phyloP scores from a whole-genome alignment of 306 rosid species.

The Canavalia gladiata region DNA sequence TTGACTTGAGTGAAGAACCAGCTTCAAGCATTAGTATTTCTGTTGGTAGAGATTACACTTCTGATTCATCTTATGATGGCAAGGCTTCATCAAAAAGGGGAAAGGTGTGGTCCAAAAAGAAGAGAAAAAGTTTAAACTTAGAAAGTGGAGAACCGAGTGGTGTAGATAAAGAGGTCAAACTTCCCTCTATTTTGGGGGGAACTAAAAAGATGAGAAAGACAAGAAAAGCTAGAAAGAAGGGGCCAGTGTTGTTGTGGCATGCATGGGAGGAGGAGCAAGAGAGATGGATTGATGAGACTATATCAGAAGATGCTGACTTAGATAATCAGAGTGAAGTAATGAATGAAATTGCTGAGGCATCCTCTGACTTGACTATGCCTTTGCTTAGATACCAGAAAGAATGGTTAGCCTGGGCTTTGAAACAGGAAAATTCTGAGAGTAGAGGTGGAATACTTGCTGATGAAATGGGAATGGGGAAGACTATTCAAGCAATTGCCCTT shows the following conservation, averaged over 20 bases:
- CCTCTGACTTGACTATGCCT: constrained; percentile 73
- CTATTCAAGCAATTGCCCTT: constrained; percentile 93
- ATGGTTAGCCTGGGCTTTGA: constrained; percentile 93
- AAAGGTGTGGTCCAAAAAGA: constrained; percentile 36
- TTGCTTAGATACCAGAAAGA: constrained; percentile 91
- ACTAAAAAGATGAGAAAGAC: constrained; percentile 41
- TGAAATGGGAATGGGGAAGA: constrained; percentile 99
- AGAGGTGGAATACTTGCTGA: constrained; percentile 98
- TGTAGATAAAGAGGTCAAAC: constrained; percentile 11
- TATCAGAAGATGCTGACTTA: constrained; percentile 51
- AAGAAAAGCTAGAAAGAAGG: constrained; percentile 45
- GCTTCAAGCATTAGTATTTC: constrained; percentile 27
- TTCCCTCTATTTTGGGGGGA: background rate
- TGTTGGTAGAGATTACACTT: constrained; percentile 42
- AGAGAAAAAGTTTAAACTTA: background rate
- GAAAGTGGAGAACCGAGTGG: constrained; percentile 35
- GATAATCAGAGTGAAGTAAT: constrained; percentile 65
- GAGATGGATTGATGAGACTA: constrained; percentile 72
- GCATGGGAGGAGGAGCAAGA: constrained; percentile 73
- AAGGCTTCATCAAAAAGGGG: constrained; percentile 29
- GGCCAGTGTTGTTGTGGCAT: constrained; percentile 67
- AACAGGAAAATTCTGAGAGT: constrained; percentile 69
- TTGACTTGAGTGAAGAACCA: constrained; percentile 47
- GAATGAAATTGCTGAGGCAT: constrained; percentile 71
- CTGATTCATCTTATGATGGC: constrained; percentile 42